phyloP scores from a whole-genome alignment of 495 filamentous ascomycete genomes.

The Emericellopsis terricola region DNA sequence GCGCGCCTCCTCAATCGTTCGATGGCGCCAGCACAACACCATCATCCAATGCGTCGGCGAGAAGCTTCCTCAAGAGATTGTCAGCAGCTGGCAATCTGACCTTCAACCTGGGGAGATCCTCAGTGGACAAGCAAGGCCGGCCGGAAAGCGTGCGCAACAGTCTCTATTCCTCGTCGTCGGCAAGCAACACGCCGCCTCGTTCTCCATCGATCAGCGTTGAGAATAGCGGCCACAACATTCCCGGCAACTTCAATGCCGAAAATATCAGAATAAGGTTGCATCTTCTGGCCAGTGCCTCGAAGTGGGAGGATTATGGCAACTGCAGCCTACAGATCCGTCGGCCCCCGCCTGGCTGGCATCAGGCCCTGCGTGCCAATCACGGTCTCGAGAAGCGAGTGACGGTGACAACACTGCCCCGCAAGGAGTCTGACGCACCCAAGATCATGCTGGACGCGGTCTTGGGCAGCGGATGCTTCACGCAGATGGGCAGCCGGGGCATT shows the following conservation, averaged over 20 bases:
- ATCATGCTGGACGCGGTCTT: constrained; percentile 70
- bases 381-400: constrained; percentile 70
- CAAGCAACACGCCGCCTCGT: constrained; percentile 35
- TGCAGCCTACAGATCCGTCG: constrained; percentile 68
- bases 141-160: constrained; percentile 35
- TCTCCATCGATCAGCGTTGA: constrained; percentile 34
- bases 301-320: constrained; percentile 82
- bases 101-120: constrained; percentile 58
- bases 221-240: constrained; percentile 39
- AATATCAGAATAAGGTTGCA: constrained; percentile 76
- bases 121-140: constrained; percentile 25
- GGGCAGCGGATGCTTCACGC: constrained; percentile 66
- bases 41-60: constrained; percentile 48
- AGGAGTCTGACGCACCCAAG: constrained; percentile 44
- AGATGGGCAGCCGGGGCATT: constrained; percentile 67
- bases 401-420: constrained; percentile 33
- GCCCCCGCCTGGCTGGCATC: constrained; percentile 36
- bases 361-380: constrained; percentile 29
- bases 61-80: constrained; percentile 49
- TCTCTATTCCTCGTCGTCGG: constrained; percentile 35
- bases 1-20: constrained; percentile 26
- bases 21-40: constrained; percentile 19
- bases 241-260: constrained; percentile 48
- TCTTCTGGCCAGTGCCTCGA: constrained; percentile 50
- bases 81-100: constrained; percentile 33